Conservation (phyloP, 1,284 basidiomycete genomes). For the Ganoderma meredithae region DNA sequence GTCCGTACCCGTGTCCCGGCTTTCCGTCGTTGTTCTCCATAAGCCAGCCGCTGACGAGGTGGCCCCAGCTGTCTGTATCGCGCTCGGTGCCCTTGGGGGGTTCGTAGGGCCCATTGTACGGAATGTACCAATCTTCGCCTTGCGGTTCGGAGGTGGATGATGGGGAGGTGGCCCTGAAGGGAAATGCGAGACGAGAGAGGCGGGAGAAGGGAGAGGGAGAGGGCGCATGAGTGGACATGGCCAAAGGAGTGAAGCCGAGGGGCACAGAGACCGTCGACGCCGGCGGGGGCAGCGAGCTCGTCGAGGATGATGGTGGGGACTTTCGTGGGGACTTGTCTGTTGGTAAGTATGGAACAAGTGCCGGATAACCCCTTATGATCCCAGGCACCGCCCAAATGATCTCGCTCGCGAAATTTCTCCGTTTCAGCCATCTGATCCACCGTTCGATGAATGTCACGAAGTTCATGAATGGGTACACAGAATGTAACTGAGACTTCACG, state of each 20-base stretch:
- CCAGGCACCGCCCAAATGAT: conserved; percentile 9
- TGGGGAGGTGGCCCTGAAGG: conserved; percentile 33
- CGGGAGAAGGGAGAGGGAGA: conserved; percentile 45
- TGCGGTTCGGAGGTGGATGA: conserved; percentile 33
- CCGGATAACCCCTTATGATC: conserved; percentile 4
- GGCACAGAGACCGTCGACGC: conserved; percentile 21
- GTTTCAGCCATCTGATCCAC: conserved; percentile 3
- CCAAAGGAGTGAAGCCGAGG: conserved; percentile 18
- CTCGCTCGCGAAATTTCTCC: background rate
- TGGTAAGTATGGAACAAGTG: conserved; percentile 21
- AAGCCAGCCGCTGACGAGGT: conserved; percentile 49
- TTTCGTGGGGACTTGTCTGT: conserved; percentile 25
- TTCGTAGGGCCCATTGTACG: conserved; percentile 67
- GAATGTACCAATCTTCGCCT: conserved; percentile 65
- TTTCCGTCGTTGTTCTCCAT: conserved; percentile 39
- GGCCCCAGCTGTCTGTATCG: conserved; percentile 59
- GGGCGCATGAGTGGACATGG: conserved; percentile 37
- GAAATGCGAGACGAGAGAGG: conserved; percentile 42
- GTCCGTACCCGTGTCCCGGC: conserved; percentile 25
- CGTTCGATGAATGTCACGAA: background rate
- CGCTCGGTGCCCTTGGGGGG: conserved; percentile 41
- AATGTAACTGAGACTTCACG: too few relatives aligned
- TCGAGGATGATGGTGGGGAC: conserved; percentile 29
- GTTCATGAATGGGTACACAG: too few relatives aligned
- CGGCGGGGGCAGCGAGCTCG: conserved; percentile 30